phyloP scores from a whole-genome alignment of 2,329 filamentous ascomycete species.

The Colletotrichum horii region DNA sequence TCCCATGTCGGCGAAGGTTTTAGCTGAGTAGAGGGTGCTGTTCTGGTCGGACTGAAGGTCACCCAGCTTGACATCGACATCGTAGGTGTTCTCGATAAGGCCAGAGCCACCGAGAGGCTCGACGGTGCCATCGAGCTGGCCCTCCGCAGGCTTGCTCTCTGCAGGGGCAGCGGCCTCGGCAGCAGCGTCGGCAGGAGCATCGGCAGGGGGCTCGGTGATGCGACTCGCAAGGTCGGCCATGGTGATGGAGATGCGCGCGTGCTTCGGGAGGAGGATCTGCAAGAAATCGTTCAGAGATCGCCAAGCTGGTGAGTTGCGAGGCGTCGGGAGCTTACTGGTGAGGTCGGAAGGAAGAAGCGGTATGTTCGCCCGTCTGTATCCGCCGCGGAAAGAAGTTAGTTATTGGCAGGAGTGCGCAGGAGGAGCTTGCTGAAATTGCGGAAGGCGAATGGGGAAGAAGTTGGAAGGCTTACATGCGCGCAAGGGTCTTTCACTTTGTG shows the following conservation, averaged over 20 bases:
- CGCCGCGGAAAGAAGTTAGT: neutral
- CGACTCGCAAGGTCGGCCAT: conserved; percentile 59
- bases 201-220: conserved; percentile 47
- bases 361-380: neutral
- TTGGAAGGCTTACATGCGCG: neutral
- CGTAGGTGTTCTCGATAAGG: conserved; percentile 76
- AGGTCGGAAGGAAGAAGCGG: neutral
- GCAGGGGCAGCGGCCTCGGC: conserved; percentile 25
- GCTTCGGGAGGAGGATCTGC: neutral
- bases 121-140: conserved; percentile 41
- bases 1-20: conserved; percentile 83
- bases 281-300: neutral
- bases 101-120: conserved; percentile 52
- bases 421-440: neutral
- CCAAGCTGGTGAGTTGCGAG: conserved; percentile 14
- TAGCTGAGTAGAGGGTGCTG: conserved; percentile 86
- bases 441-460: neutral
- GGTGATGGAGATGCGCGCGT: conserved; percentile 8
- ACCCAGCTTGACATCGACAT: conserved; percentile 91
- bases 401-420: neutral
- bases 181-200: conserved; percentile 23
- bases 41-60: conserved; percentile 86
- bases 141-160: conserved; percentile 12
- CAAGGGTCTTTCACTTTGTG: neutral
- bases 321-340: conserved; percentile 17